Percentiles rank a stretch among this genome's conserved stretches.
These are phyloP conservation scores for Trypanosoma platydactyli DNA, from an alignment of 208 protist genomes.

Conservation along the genomic window DNA sequence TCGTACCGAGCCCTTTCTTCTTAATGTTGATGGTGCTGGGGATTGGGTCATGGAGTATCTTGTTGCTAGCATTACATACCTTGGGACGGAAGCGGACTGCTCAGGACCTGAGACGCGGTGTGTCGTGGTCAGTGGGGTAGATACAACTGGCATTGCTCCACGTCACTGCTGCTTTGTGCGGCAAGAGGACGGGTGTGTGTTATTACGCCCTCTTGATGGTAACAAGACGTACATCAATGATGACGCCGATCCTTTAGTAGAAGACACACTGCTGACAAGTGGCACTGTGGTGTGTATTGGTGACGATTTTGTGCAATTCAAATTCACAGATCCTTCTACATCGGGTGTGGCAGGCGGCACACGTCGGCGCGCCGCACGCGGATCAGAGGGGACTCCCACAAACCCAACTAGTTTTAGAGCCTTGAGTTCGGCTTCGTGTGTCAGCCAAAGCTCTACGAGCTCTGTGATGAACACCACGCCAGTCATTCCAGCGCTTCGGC, in stretches of 20 bases:
- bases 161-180: slow-evolving; percentile 31
- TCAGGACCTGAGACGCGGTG: slow-evolving; percentile 6
- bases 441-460: background rate
- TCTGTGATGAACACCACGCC: background rate
- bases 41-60: slow-evolving; percentile 74
- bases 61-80: slow-evolving; percentile 28
- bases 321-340: slow-evolving; percentile 63
- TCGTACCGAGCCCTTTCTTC: slow-evolving; percentile 52
- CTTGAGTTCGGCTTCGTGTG: background rate
- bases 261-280: slow-evolving; percentile 35
- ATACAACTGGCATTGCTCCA: slow-evolving; percentile 20
- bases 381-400: slow-evolving; percentile 1
- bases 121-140: slow-evolving; percentile 23
- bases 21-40: slow-evolving; percentile 73
- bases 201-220: slow-evolving; percentile 25
- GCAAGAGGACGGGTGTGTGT: slow-evolving; percentile 18
- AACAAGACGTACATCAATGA: slow-evolving; percentile 46
- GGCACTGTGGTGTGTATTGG: slow-evolving; percentile 66
- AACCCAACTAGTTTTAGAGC: background rate
- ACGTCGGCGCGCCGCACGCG: slow-evolving; percentile 15
- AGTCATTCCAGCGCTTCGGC: slow-evolving; percentile 17
- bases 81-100: slow-evolving; percentile 30
- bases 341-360: slow-evolving; percentile 1
- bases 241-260: slow-evolving; percentile 17
- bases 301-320: slow-evolving; percentile 51